phyloP scores from a whole-genome alignment of 2,329 filamentous ascomycete genomes.

The Colletotrichum lupini region DNA sequence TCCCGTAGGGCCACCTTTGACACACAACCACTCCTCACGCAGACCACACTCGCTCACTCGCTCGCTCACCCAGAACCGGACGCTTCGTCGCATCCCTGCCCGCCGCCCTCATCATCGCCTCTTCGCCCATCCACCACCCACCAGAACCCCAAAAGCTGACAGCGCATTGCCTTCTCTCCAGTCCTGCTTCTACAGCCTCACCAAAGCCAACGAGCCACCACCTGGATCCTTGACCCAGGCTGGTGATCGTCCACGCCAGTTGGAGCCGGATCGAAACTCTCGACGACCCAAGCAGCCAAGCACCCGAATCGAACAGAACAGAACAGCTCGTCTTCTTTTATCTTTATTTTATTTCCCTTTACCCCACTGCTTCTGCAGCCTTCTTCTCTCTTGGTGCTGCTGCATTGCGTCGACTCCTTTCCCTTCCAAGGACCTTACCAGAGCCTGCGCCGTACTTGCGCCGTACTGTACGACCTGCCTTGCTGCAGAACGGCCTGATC shows the following conservation, averaged over 20 bases:
- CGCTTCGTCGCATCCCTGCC: constrained; percentile 14
- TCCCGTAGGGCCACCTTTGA: constrained; percentile 32
- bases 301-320: neutral
- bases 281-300: neutral
- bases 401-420: neutral
- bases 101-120: constrained; percentile 12
- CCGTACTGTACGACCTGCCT: neutral
- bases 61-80: neutral
- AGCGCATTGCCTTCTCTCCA: constrained; percentile 28
- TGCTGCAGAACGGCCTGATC: constrained; percentile 34
- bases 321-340: neutral
- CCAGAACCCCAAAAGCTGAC: constrained; percentile 29
- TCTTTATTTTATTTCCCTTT: neutral
- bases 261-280: constrained; percentile 15
- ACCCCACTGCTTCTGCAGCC: constrained; percentile 10
- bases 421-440: neutral
- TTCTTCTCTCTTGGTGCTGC: neutral
- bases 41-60: constrained; percentile 12
- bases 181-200: constrained; percentile 34
- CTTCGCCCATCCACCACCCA: constrained; percentile 9
- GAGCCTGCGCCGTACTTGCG: neutral
- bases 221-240: constrained; percentile 34
- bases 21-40: neutral
- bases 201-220: constrained; percentile 2
- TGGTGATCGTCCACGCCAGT: constrained; percentile 24